These are phyloP conservation scores for Austroboletus festivus DNA, from an alignment of 768 basidiomycete genomes.

Conservation along the genomic window DNA sequence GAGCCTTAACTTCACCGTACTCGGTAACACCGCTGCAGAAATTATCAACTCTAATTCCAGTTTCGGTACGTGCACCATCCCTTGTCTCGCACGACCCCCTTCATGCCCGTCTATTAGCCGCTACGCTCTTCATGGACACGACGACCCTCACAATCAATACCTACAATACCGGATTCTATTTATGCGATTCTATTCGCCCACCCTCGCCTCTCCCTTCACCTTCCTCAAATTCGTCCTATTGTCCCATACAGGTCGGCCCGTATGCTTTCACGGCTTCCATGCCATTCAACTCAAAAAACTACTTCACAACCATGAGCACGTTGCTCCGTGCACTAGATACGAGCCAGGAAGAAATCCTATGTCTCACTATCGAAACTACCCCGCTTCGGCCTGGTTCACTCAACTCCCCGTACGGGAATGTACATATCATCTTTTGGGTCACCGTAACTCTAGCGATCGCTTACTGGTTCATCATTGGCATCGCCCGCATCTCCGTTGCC, in stretches of 20 bases:
- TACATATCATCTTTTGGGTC: constrained; percentile 66
- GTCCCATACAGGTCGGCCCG: constrained; percentile 75
- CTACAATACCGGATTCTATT: constrained; percentile 64
- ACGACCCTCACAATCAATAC: constrained; percentile 75
- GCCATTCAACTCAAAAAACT: constrained; percentile 59
- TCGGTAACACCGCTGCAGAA: constrained; percentile 58
- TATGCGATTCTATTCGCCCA: constrained; percentile 79
- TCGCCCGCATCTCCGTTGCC: constrained; percentile 79
- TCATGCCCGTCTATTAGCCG: constrained; percentile 35
- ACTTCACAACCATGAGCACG: constrained; percentile 81
- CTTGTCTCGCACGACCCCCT: constrained; percentile 1
- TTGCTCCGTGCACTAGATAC: constrained; percentile 88
- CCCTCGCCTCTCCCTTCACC: constrained; percentile 63
- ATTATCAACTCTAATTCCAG: constrained; percentile 62
- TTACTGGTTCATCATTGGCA: constrained; percentile 81
- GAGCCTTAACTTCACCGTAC: constrained; percentile 64
- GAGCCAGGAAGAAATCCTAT: constrained; percentile 75
- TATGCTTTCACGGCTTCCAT: constrained; percentile 80
- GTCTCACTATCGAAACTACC: constrained; percentile 74
- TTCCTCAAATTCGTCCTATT: constrained; percentile 46
- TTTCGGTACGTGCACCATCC: constrained; percentile 59
- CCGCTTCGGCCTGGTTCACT: constrained; percentile 62
- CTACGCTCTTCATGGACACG: constrained; percentile 85
- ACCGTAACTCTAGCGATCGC: constrained; percentile 70
- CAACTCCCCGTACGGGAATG: constrained; percentile 61